Percentiles rank a stretch among this genome's conserved stretches.
Conservation (phyloP, 441 rosid species). For the Sinapis alba region DNA sequence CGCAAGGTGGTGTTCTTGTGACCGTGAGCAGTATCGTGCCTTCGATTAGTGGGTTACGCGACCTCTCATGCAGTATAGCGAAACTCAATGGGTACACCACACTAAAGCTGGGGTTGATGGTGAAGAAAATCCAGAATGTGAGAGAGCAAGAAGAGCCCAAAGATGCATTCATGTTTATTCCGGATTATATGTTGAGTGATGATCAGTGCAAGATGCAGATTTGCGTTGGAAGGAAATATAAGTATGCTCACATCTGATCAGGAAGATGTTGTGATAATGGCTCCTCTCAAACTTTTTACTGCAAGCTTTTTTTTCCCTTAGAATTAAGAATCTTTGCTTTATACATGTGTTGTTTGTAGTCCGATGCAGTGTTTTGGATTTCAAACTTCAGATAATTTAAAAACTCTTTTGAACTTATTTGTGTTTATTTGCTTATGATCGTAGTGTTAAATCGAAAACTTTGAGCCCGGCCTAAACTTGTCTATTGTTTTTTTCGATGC, state of each 20-base stretch:
- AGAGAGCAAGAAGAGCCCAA: neutral
- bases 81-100: neutral
- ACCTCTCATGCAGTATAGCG: conserved; percentile 13
- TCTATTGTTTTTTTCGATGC: too few relatives aligned
- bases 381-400: too few relatives aligned
- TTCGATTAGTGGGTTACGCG: neutral
- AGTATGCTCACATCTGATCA: conserved; percentile 18
- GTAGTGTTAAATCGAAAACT: too few relatives aligned
- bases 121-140: conserved; percentile 16
- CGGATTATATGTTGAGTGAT: neutral
- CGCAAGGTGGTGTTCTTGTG: neutral
- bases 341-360: neutral
- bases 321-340: neutral
- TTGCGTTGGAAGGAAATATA: neutral
- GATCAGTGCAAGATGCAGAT: conserved; percentile 11
- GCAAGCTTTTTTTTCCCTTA: neutral
- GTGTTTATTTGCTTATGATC: too few relatives aligned
- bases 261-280: neutral
- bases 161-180: conserved; percentile 11
- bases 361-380: neutral
- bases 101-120: neutral
- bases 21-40: neutral
- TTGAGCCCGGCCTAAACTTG: too few relatives aligned
- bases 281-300: neutral
- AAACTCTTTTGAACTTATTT: too few relatives aligned